Base-by-base conservation (phyloP, 805 yeast species). In the Candida awuae region DNA sequence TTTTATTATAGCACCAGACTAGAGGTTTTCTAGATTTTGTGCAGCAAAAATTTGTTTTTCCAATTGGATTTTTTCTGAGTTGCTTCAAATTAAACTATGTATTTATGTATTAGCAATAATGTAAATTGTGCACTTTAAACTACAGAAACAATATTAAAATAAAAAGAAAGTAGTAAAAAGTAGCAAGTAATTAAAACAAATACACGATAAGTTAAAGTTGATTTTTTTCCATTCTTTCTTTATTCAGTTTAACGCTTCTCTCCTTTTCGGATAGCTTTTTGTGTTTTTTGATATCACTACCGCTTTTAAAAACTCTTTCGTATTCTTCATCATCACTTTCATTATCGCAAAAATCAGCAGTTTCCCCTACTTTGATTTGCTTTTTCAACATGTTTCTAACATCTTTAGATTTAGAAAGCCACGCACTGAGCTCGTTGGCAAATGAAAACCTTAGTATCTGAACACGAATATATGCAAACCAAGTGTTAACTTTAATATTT, bases 361-460 rank as follows among this genome's bases (percentile, higher is more conserved):
- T 36, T 19, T 45, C 45, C 4, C 13, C n/a, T 15, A n/a, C n/a
- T n/a, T 45, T 43, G 13, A 37, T 42, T 2, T 55, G 56, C 27
- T 41, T 44, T 16, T 45, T 44, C 18, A 56, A 40, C 35, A 54
- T 36, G 26, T 34, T 44, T 13, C 59, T 41, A 9, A 55, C 34
- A 8, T 49, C 60, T 15, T 34, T 49, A 4, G 55, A 51, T 7
- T 50, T 52, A 7, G 67, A 63, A 23, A 71, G 59, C 49, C 74
- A 78, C 42, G 57, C 58, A 45, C 70, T 76, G 13, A 74, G 62
- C 12, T 76, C 76, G 37, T 68, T 66, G 30, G 74, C 69, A 50
- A 71, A 72, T 20, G 71, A 56, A 67, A 74, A 74, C 43, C 69
- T 67, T 47, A 74, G 58, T 39, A 66, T 68, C 26, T 70, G 58